phyloP scores from a whole-genome alignment of 352 stramenopile species.

The Phytopythium mirpurense region DNA sequence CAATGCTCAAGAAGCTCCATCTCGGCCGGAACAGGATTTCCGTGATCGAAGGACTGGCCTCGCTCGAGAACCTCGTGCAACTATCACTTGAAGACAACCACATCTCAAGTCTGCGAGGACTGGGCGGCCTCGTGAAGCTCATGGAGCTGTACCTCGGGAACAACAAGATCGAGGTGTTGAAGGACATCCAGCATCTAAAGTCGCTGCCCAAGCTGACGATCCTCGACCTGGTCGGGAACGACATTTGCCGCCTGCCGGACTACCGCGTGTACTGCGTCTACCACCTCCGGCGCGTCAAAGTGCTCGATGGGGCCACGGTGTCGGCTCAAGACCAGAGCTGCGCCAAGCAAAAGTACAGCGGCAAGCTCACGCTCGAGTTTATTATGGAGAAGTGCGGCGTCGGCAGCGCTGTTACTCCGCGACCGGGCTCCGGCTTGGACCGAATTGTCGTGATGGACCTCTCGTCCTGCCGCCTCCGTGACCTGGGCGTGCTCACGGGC shows the following conservation, averaged over 20 bases:
- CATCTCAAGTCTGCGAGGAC: constrained; percentile 62
- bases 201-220: constrained; percentile 82
- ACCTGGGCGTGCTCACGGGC: constrained; percentile 49
- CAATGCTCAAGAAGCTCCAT: constrained; percentile 67
- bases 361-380: constrained; percentile 81
- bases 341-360: constrained; percentile 85
- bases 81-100: constrained; percentile 85
- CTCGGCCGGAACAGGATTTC: constrained; percentile 74
- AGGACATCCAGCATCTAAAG: constrained; percentile 79
- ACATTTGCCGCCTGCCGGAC: constrained; percentile 43
- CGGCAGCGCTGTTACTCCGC: constrained; percentile 6
- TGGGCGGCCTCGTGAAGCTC: constrained; percentile 54
- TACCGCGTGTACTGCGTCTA: constrained; percentile 84
- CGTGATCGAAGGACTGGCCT: constrained; percentile 54
- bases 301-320: constrained; percentile 74
- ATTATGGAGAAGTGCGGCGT: constrained; percentile 72
- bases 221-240: constrained; percentile 81
- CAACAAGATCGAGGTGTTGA: constrained; percentile 77
- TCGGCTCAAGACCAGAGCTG: constrained; percentile 70
- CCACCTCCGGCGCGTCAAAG: constrained; percentile 75
- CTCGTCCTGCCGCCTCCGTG: constrained; percentile 68
- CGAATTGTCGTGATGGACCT: constrained; percentile 69
- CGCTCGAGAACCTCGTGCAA: constrained; percentile 57
- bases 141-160: constrained; percentile 89
- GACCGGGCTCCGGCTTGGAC: constrained; percentile 24